Evolutionary conservation across 2,329 filamentous ascomycete species (phyloP).

Genomic region (Aspergillus pseudotamarii): DNA sequence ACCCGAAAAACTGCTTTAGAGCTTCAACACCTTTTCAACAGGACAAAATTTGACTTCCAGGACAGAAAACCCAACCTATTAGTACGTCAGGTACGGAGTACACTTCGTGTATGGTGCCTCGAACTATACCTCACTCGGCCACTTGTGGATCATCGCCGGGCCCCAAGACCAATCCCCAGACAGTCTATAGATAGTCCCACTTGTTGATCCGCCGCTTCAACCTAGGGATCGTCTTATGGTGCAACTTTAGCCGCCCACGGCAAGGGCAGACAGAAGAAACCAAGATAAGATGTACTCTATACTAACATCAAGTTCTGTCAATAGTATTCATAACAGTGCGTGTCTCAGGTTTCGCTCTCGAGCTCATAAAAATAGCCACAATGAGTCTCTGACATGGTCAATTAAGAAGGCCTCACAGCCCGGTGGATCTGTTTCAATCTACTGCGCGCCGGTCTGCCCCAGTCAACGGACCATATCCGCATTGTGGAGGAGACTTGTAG

Average conservation of each 20-base stretch:
- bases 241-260: constrained; percentile 1
- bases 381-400: background rate
- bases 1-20: background rate
- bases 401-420: background rate
- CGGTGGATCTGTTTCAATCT: constrained; percentile 15
- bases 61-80: background rate
- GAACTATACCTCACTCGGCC: background rate
- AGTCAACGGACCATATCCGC: constrained; percentile 19
- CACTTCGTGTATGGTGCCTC: background rate
- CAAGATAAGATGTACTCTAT: background rate
- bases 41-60: background rate
- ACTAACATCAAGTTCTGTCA: background rate
- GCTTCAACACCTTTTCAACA: background rate
- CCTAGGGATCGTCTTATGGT: background rate
- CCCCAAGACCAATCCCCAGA: constrained; percentile 10
- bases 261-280: background rate
- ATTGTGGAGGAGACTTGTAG: constrained; percentile 8
- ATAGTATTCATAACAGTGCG: background rate
- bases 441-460: constrained; percentile 16
- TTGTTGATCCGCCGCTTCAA: constrained; percentile 8
- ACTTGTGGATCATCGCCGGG: constrained; percentile 6
- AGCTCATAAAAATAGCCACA: background rate
- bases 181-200: constrained; percentile 7
- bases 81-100: constrained; percentile 1
- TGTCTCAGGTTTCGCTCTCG: background rate